phyloP scores from a whole-genome alignment of 495 filamentous ascomycete genomes.

The Aspergillus cristatus region DNA sequence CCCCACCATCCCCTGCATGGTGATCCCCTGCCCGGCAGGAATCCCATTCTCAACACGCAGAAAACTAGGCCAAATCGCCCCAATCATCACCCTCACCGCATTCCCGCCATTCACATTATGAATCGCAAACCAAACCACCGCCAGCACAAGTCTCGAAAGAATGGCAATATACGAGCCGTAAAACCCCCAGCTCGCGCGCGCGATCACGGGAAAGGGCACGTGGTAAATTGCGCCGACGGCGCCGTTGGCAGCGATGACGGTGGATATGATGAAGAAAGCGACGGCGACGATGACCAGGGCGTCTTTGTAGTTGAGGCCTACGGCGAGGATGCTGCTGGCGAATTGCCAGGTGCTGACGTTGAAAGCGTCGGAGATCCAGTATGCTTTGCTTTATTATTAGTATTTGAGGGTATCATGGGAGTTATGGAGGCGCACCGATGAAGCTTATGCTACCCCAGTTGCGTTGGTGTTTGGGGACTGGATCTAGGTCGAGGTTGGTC shows the following conservation, averaged over 20 bases:
- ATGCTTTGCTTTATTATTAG: too few species aligned
- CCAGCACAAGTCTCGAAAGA: constrained; percentile 56
- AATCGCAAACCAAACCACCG: constrained; percentile 66
- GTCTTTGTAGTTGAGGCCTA: constrained; percentile 54
- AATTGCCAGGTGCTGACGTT: constrained; percentile 55
- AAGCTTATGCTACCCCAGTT: constrained; percentile 36
- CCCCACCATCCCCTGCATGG: constrained; percentile 53
- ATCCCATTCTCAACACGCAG: constrained; percentile 45
- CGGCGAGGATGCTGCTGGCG: constrained; percentile 50
- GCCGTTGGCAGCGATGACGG: constrained; percentile 56
- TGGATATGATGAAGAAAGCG: constrained; percentile 52
- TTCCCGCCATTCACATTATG: constrained; percentile 59
- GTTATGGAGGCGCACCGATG: constrained; percentile 17
- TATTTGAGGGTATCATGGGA: background rate
- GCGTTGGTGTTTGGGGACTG: constrained; percentile 26
- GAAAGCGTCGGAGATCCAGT: constrained; percentile 58
- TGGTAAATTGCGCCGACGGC: constrained; percentile 54
- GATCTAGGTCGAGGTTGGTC: constrained; percentile 40
- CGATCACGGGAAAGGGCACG: constrained; percentile 59
- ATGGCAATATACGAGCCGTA: constrained; percentile 61
- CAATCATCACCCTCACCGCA: constrained; percentile 56
- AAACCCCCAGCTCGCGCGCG: constrained; percentile 59
- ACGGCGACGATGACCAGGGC: constrained; percentile 51
- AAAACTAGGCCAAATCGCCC: constrained; percentile 59
- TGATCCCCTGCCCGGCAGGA: constrained; percentile 50